A percentile compares a stretch with the other conserved stretches of the same genome.
Conservation (phyloP, 2,329 filamentous ascomycete genomes). For the Beauveria rudraprayagi region DNA sequence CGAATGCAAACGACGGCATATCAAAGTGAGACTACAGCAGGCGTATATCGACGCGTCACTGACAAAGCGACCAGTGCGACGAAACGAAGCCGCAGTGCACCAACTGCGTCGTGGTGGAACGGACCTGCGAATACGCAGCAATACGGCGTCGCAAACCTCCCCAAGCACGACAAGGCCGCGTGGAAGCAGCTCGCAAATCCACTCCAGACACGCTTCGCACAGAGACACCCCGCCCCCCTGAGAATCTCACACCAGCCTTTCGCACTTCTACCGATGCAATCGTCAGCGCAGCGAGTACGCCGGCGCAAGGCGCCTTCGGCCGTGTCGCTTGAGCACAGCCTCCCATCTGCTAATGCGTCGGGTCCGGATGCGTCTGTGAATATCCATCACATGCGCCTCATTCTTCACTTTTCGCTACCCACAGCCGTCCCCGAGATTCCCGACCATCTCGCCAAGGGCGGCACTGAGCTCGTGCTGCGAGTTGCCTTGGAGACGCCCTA, state of each 20-base stretch:
- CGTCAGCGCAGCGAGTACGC: not conserved
- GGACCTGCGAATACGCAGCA: not conserved
- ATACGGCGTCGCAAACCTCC: not conserved
- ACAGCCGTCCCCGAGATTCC: not conserved
- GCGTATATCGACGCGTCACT: not conserved
- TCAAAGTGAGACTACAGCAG: constrained; percentile 19
- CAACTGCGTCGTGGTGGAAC: constrained; percentile 20
- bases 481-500: not conserved
- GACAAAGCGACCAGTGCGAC: constrained; percentile 24
- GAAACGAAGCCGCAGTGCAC: constrained; percentile 28
- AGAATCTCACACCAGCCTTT: not conserved
- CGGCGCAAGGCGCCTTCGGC: not conserved
- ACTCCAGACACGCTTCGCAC: not conserved
- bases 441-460: not conserved
- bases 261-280: not conserved
- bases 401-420: not conserved
- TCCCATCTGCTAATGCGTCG: not conserved
- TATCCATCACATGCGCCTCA: not conserved
- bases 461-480: constrained; percentile 1
- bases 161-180: not conserved
- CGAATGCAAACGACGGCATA: constrained; percentile 27
- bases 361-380: not conserved
- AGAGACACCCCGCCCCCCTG: not conserved
- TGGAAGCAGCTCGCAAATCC: not conserved
- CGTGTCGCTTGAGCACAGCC: not conserved